Evolutionary conservation across 345 rosid genomes (phyloP).

Genomic region (Anastatica hierochuntica): DNA sequence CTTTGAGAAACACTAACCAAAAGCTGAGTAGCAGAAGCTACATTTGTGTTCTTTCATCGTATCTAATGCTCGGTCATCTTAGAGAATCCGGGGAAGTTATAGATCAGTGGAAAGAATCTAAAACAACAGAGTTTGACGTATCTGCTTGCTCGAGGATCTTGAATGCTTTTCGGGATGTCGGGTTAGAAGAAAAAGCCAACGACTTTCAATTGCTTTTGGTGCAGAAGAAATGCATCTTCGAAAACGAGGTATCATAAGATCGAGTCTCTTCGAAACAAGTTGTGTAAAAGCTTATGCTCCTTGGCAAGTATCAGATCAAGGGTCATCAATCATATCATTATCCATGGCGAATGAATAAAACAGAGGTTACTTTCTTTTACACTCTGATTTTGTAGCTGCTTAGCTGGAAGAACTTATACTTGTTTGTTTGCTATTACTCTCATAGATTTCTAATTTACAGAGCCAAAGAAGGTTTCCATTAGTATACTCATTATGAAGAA

Average conservation of each 20-base stretch:
- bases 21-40: conserved; percentile 79
- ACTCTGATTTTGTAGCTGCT: no score
- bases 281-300: not conserved
- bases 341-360: no score
- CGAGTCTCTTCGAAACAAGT: not conserved
- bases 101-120: conserved; percentile 72
- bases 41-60: conserved; percentile 61
- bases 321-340: no score
- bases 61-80: conserved; percentile 59
- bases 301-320: not conserved
- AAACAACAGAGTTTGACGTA: conserved; percentile 45
- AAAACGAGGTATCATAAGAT: conserved; percentile 6
- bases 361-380: not conserved
- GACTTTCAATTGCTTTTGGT: conserved; percentile 41
- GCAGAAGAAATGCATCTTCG: conserved; percentile 31
- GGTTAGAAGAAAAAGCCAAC: conserved; percentile 40
- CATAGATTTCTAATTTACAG: no score
- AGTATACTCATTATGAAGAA: no score
- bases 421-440: no score
- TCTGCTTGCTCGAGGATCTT: conserved; percentile 49
- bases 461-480: no score
- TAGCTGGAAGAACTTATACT: no score
- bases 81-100: conserved; percentile 66
- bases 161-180: conserved; percentile 40
- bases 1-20: conserved; percentile 71